These are phyloP conservation scores for Acorus gramineus DNA, from an alignment of 106 monocot genomes.

Conservation along the genomic window DNA sequence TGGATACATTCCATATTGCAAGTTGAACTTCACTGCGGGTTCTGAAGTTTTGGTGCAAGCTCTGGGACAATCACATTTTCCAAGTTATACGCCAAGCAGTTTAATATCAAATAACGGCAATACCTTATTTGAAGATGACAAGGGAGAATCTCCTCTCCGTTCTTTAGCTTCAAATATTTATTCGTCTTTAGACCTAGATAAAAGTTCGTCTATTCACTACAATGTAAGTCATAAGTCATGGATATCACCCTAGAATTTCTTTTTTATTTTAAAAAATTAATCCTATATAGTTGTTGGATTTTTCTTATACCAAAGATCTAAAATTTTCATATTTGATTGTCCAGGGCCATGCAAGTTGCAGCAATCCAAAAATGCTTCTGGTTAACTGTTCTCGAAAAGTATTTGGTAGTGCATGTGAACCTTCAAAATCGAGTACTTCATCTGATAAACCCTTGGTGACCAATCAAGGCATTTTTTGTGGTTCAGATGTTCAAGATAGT, in stretches of 20 bases:
- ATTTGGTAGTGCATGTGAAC: constrained; percentile 1
- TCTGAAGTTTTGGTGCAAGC: neutral
- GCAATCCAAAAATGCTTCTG: neutral
- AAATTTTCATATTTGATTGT: neutral
- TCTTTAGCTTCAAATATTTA: constrained; percentile 6
- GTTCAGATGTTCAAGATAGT: constrained; percentile 17
- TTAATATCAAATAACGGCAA: neutral
- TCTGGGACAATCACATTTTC: neutral
- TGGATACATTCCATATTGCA: constrained; percentile 46
- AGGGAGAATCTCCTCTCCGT: constrained; percentile 1
- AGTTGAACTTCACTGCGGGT: constrained; percentile 18
- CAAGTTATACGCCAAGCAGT: neutral
- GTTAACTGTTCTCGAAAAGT: constrained; percentile 4
- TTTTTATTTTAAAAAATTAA: neutral
- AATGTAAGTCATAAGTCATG: constrained; percentile 18
- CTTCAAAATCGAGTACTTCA: neutral
- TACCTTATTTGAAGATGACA: neutral
- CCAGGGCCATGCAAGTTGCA: constrained; percentile 14
- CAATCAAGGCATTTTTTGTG: constrained; percentile 2
- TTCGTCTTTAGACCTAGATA: constrained; percentile 3
- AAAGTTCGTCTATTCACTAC: neutral
- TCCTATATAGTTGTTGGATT: neutral
- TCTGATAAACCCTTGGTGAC: constrained; percentile 6
- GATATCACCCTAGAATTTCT: neutral
- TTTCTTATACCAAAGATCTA: too few species aligned